A percentile compares a stretch with the other conserved stretches of the same genome.
Conservation (phyloP, 257 asterid genomes). For the Salvia splendens region DNA sequence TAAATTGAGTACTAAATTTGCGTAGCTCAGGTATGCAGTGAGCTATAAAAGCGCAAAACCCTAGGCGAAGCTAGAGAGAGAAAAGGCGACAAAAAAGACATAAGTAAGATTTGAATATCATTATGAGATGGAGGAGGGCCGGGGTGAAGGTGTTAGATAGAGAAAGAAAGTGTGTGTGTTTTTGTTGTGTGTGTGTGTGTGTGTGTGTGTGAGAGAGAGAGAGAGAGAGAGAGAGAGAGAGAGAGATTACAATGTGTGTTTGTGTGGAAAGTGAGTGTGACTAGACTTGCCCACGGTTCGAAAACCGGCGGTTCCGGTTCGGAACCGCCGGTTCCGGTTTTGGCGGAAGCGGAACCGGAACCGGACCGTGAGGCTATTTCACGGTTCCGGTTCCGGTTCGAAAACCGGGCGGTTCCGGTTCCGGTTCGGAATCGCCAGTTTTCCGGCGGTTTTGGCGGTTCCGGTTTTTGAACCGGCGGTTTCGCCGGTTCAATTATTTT, state of each 20-base stretch:
- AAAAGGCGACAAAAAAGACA: constrained; percentile 26
- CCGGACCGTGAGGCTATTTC: too few relatives aligned
- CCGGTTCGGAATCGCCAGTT: too few relatives aligned
- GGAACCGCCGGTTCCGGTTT: too few relatives aligned
- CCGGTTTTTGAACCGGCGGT: too few relatives aligned
- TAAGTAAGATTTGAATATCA: constrained; percentile 31
- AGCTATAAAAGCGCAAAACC: constrained; percentile 38
- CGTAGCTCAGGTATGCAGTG: constrained; percentile 25
- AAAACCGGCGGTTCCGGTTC: too few relatives aligned
- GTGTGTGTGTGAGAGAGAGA: constrained; percentile 23
- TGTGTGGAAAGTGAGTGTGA: constrained; percentile 20
- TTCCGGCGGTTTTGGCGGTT: too few relatives aligned
- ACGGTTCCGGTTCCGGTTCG: too few relatives aligned
- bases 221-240: constrained; percentile 36
- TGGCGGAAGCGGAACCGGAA: too few relatives aligned
- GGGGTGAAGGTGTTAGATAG: constrained; percentile 16
- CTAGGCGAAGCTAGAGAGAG: constrained; percentile 40
- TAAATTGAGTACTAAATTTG: constrained; percentile 33
- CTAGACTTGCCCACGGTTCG: too few relatives aligned
- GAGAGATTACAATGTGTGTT: constrained; percentile 25
- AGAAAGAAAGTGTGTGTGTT: constrained; percentile 1
- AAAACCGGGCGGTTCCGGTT: too few relatives aligned
- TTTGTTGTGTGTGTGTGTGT: neutral
- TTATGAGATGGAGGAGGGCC: constrained; percentile 27
- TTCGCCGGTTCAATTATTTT: too few relatives aligned